Conservation (phyloP, 108 stramenopile genomes). For the Nannochloropsis salina region DNA sequence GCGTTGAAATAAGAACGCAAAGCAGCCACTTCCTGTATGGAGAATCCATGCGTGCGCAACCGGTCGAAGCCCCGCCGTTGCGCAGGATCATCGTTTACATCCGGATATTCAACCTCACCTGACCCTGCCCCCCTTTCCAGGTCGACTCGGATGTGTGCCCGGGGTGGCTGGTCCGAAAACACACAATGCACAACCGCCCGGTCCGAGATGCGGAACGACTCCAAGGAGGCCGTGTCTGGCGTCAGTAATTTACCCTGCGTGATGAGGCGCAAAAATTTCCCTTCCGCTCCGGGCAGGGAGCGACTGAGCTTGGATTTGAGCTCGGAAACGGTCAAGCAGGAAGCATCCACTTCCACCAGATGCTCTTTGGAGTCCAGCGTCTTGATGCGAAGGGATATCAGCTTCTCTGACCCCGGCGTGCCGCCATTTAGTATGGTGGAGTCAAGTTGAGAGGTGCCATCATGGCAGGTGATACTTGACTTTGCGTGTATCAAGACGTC, state of each 20-base stretch:
- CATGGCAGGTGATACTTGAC: no score
- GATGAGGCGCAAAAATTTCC: neutral
- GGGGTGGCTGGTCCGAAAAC: neutral
- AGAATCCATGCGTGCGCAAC: neutral
- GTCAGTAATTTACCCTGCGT: neutral
- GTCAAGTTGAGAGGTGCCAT: no score
- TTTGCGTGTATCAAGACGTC: no score
- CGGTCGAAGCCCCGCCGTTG: neutral
- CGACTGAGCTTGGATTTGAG: slow-evolving; percentile 1
- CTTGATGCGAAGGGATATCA: neutral
- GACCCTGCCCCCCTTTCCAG: neutral
- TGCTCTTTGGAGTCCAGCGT: slow-evolving; percentile 10
- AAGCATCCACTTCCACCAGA: neutral
- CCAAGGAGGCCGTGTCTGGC: neutral
- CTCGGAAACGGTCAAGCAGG: neutral
- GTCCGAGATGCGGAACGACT: neutral
- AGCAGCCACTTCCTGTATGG: neutral
- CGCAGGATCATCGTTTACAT: neutral
- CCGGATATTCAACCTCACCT: neutral
- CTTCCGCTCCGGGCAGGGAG: neutral
- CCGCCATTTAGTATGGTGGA: no score
- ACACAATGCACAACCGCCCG: slow-evolving; percentile 1
- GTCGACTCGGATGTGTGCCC: neutral
- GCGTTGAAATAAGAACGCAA: neutral
- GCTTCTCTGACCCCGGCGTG: neutral